A percentile compares a stretch with the other conserved stretches of the same genome.
Evolutionary conservation across 2,329 filamentous ascomycete species (phyloP).

Genomic region (Pseudogymnoascus verrucosus): DNA sequence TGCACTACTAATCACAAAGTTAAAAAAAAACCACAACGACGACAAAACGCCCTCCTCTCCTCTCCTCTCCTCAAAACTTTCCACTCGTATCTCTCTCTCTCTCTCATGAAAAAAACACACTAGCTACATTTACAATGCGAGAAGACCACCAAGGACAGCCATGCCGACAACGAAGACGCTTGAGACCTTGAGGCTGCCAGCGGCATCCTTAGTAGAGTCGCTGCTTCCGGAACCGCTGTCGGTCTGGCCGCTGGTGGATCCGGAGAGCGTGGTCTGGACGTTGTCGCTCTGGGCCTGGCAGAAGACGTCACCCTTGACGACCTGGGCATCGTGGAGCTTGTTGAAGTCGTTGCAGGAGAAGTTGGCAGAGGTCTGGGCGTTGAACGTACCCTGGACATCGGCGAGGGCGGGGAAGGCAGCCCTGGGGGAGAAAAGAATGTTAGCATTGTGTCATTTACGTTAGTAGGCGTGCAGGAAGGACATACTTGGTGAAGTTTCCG

Average conservation of each 20-base stretch:
- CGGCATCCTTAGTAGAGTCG: not conserved
- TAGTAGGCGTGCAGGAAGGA: slow-evolving; percentile 20
- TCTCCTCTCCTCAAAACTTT: not conserved
- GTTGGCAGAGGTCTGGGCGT: slow-evolving; percentile 35
- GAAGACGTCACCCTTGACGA: slow-evolving; percentile 39
- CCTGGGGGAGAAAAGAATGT: slow-evolving; percentile 37
- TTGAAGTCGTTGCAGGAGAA: slow-evolving; percentile 25
- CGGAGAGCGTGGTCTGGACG: slow-evolving; percentile 11
- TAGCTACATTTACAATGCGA: not conserved
- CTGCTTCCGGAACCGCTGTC: not conserved
- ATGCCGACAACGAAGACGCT: not conserved
- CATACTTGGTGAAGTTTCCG: slow-evolving; percentile 77
- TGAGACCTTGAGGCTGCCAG: not conserved
- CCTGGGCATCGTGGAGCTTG: slow-evolving; percentile 25
- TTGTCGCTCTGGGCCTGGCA: slow-evolving; percentile 30
- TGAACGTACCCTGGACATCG: slow-evolving; percentile 64
- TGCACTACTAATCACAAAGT: not conserved
- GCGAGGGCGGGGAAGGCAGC: slow-evolving; percentile 60
- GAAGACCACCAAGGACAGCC: not conserved
- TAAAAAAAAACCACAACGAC: not conserved
- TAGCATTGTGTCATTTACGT: slow-evolving; percentile 19
- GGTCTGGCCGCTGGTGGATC: not conserved
- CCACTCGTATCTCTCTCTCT: not conserved
- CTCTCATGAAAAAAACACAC: not conserved
- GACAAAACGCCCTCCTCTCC: not conserved